Conservation (phyloP, 2,329 filamentous ascomycete genomes). For the Chaetothyriales sp. region DNA sequence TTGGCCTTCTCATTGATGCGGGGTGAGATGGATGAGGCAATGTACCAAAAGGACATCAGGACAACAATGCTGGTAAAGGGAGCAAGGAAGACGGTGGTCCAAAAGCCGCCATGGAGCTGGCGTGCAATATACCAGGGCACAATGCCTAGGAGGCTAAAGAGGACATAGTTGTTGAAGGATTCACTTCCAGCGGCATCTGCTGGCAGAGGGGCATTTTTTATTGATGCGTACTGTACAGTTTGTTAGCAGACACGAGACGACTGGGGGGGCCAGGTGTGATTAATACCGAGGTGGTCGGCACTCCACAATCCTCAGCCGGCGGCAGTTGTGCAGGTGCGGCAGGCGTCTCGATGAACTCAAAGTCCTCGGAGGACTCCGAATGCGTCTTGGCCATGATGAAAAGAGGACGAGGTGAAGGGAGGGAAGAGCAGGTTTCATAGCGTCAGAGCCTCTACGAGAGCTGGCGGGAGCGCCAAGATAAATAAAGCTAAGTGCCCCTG, state of each 20-base stretch:
- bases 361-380: conserved; percentile 34
- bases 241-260: conserved; percentile 6
- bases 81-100: conserved; percentile 78
- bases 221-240: conserved; percentile 57
- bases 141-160: conserved; percentile 54
- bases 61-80: conserved; percentile 67
- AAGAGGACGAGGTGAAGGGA: conserved; percentile 7
- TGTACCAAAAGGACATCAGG: conserved; percentile 67
- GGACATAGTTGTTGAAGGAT: conserved; percentile 69
- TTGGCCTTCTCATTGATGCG: conserved; percentile 87
- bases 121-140: conserved; percentile 71
- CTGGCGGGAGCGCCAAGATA: background rate
- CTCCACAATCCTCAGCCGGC: conserved; percentile 44
- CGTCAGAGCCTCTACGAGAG: background rate
- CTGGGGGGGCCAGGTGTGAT: background rate
- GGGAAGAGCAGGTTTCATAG: background rate
- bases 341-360: conserved; percentile 47
- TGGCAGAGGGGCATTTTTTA: conserved; percentile 87
- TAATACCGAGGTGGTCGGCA: conserved; percentile 47
- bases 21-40: conserved; percentile 66
- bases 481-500: background rate
- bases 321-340: conserved; percentile 39
- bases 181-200: conserved; percentile 76
- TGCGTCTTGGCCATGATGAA: conserved; percentile 27
- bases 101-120: conserved; percentile 70